Evolutionary conservation across 257 asterid genomes (phyloP), one percentile per base, ranked within the genome.

Genomic region (Rhazya stricta): DNA sequence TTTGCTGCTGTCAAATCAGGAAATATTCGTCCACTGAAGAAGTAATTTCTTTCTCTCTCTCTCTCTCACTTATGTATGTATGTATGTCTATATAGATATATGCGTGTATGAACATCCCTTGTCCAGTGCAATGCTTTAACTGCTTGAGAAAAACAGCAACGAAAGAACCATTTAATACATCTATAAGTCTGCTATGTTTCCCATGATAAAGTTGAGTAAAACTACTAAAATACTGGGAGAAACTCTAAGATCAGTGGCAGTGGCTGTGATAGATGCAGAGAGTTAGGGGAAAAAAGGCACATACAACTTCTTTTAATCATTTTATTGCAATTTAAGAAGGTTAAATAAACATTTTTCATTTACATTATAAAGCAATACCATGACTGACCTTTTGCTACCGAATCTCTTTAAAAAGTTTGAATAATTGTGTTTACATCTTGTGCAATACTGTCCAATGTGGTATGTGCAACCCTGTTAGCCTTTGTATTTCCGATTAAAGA

Each of bases 1-100:
- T 89, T 85, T 82, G 91, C 96, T 78, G 80, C 94, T 69, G 79
- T 85, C 27, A 84, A 85, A 74, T 62, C 91, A 6, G 91, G 74
- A 74, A 91, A 86, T 79, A 69, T 82, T 83, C 88, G 73, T 81
- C 89, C 88, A 25, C 84, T 56, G 76, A 89, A 87, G 75, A 95
- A 85, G 99, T 95, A 91, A 84, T 77, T 69, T 74, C 81, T 42
- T 75, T 65, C 15, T 75, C 78, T 30, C 39, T 73, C 76, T 9
- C 50, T 67, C 53, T 76, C 57, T 69, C 77, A 5, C 71, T 30
- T 53, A 18, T 25, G 1, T 50, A 34, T 75, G 78, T n/a, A 15
- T 65, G 18, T 51, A 36, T 25, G 50, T n/a, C n/a, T n/a, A n/a
- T n/a, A n/a, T n/a, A n/a, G n/a, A n/a, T n/a, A n/a, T n/a, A n/a